Evolutionary conservation across 345 rosid genomes (phyloP).

Genomic region (Salix purpurea): DNA sequence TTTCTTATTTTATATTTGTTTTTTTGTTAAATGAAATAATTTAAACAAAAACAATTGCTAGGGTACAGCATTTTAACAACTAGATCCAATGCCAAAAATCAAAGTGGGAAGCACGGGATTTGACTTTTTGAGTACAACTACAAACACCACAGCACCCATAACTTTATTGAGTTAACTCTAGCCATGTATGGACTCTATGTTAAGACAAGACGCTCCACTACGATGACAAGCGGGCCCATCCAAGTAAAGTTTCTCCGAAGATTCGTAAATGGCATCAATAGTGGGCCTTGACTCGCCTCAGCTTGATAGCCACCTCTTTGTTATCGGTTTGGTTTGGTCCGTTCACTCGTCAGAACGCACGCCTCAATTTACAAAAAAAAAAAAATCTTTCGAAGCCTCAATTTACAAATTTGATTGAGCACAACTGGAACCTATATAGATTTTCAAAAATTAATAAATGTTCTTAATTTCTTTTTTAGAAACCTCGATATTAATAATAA

Average conservation of each 20-base stretch:
- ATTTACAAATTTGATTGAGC: no score
- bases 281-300: background rate
- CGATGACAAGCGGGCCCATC: background rate
- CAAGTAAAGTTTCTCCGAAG: background rate
- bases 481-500: no score
- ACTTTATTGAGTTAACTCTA: background rate
- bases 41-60: no score
- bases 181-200: background rate
- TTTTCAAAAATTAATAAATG: no score
- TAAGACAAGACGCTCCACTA: background rate
- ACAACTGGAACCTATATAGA: no score
- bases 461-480: no score
- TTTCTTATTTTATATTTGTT: no score
- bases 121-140: background rate
- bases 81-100: background rate
- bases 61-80: no score
- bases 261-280: background rate
- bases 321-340: background rate
- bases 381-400: no score
- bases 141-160: background rate
- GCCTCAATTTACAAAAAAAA: background rate
- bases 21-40: no score
- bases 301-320: background rate
- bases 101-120: background rate
- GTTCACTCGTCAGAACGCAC: background rate